Evolutionary conservation across 139 green algal species (phyloP).

Genomic region (Haematococcus sp.): DNA sequence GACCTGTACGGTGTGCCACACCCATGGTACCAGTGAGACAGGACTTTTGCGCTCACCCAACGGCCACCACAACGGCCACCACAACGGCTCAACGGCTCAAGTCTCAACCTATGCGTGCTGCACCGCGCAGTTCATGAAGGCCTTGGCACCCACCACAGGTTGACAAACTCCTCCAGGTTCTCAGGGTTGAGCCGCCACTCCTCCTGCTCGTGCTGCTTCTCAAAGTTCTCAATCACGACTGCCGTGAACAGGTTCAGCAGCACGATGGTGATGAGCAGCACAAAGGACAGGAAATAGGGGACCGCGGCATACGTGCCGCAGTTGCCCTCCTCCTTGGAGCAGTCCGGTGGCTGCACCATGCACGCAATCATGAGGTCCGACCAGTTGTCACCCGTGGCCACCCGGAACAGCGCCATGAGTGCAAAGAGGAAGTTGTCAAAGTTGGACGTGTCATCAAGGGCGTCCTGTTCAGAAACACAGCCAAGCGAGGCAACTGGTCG

Average conservation of each 20-base stretch:
- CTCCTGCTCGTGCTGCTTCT: slow-evolving; percentile 58
- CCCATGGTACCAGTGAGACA: too few relatives aligned
- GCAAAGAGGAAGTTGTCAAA: slow-evolving; percentile 63
- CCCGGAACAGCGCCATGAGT: slow-evolving; percentile 50
- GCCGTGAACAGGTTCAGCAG: slow-evolving; percentile 70
- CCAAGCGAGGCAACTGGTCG: not conserved
- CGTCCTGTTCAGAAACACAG: not conserved
- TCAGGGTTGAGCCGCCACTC: slow-evolving; percentile 7
- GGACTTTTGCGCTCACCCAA: too few relatives aligned
- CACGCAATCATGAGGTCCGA: slow-evolving; percentile 53
- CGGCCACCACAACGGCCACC: too few relatives aligned
- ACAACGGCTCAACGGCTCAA: too few relatives aligned
- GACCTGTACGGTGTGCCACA: not conserved
- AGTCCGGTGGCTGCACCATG: slow-evolving; percentile 46
- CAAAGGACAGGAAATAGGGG: slow-evolving; percentile 66
- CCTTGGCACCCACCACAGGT: slow-evolving; percentile 58
- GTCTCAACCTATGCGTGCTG: too few relatives aligned
- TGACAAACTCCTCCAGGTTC: slow-evolving; percentile 61
- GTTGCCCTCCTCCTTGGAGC: slow-evolving; percentile 24
- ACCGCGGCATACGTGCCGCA: slow-evolving; percentile 45
- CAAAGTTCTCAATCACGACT: slow-evolving; percentile 72
- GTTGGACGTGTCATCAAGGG: slow-evolving; percentile 64
- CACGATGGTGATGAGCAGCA: slow-evolving; percentile 62
- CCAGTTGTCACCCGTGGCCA: slow-evolving; percentile 76
- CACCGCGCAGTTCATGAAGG: too few relatives aligned